phyloP scores from a whole-genome alignment of 257 asterid species.

The Paulownia fortunei region DNA sequence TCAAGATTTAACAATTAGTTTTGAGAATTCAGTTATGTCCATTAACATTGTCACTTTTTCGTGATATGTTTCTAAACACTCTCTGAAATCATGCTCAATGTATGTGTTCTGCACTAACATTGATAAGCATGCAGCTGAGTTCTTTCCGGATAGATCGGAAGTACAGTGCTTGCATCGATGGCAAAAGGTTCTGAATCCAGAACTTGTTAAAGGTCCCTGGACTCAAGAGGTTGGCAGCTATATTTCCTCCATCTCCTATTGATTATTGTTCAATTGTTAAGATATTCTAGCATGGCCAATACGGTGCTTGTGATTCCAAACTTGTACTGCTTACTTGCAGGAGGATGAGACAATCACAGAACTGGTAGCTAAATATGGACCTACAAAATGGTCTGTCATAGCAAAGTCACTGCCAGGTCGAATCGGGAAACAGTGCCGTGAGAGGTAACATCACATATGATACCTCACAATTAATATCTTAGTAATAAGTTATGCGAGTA shows the following conservation, averaged over 20 bases:
- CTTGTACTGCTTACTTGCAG: slow-evolving; percentile 49
- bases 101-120: slow-evolving; percentile 27
- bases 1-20: slow-evolving; percentile 14
- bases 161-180: slow-evolving; percentile 99
- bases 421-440: slow-evolving; percentile 99
- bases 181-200: slow-evolving; percentile 99
- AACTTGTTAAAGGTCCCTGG: slow-evolving; percentile 99
- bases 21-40: neutral
- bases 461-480: slow-evolving; percentile 5
- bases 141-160: slow-evolving; percentile 97
- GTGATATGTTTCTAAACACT: neutral
- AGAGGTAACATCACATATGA: slow-evolving; percentile 66
- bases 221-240: slow-evolving; percentile 73
- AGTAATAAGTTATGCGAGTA: slow-evolving; percentile 3
- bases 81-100: slow-evolving; percentile 10
- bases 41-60: slow-evolving; percentile 21
- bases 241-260: slow-evolving; percentile 22
- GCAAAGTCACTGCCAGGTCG: slow-evolving; percentile 97
- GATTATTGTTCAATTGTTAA: slow-evolving; percentile 24
- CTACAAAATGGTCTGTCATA: slow-evolving; percentile 96
- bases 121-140: slow-evolving; percentile 73
- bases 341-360: slow-evolving; percentile 91
- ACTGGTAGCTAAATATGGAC: slow-evolving; percentile 89
- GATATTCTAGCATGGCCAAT: slow-evolving; percentile 25
- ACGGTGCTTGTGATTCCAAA: slow-evolving; percentile 21